Percentiles rank a stretch among this genome's conserved stretches.
Evolutionary conservation across 768 basidiomycete species (phyloP).

Genomic region (Suillus alpinus): DNA sequence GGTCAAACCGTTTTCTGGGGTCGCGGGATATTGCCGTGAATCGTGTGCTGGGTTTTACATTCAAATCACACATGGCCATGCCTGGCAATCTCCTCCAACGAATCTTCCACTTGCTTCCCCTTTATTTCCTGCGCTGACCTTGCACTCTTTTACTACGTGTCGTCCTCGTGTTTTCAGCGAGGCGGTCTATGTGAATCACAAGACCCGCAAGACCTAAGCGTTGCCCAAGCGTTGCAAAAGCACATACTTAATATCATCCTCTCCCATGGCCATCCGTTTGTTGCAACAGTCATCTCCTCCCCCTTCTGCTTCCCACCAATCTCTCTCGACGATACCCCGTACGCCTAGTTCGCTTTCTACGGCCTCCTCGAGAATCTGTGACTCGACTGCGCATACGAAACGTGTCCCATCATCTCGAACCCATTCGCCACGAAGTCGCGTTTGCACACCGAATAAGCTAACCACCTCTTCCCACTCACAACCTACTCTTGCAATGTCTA

Average conservation of each 20-base stretch:
- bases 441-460: slow-evolving; percentile 9
- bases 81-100: not conserved
- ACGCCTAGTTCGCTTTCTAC: not conserved
- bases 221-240: not conserved
- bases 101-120: slow-evolving; percentile 3
- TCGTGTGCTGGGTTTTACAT: not conserved
- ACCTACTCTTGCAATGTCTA: slow-evolving; percentile 38
- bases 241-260: slow-evolving; percentile 4
- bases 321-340: not conserved
- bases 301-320: slow-evolving; percentile 1
- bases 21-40: slow-evolving; percentile 3
- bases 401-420: slow-evolving; percentile 13
- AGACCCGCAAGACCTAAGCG: not conserved
- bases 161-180: slow-evolving; percentile 11
- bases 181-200: slow-evolving; percentile 6
- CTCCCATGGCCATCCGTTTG: slow-evolving; percentile 5
- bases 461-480: slow-evolving; percentile 12
- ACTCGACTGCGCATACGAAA: not conserved
- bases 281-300: slow-evolving; percentile 4
- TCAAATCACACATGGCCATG: slow-evolving; percentile 1
- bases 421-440: slow-evolving; percentile 15
- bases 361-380: not conserved
- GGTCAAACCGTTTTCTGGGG: not conserved
- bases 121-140: not conserved
- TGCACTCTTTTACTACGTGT: not conserved